These are phyloP conservation scores for Tremella mesenterica DNA, from an alignment of 768 basidiomycete genomes.

Conservation along the genomic window DNA sequence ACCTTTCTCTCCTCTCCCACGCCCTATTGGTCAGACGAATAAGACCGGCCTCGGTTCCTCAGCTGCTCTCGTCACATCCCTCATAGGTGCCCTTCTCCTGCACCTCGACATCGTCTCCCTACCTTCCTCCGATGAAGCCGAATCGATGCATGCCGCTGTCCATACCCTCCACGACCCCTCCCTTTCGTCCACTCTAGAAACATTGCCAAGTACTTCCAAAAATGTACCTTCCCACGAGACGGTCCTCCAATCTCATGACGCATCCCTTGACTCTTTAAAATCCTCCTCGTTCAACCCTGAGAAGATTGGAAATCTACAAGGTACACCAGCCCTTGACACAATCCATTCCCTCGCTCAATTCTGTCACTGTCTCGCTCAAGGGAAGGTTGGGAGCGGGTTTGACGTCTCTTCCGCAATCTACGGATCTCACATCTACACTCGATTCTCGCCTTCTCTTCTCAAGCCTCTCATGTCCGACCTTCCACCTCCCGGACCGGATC, in stretches of 20 bases:
- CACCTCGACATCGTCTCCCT: conserved; percentile 59
- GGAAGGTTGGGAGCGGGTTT: conserved; percentile 96
- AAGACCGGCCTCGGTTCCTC: conserved; percentile 97
- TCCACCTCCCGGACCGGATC: not conserved
- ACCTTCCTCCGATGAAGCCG: conserved; percentile 38
- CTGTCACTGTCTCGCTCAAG: conserved; percentile 91
- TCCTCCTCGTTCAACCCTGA: not conserved
- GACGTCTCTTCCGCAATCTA: conserved; percentile 90
- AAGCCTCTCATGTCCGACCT: conserved; percentile 35
- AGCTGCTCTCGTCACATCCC: conserved; percentile 90
- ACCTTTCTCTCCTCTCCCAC: conserved; percentile 66
- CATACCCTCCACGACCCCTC: conserved; percentile 37
- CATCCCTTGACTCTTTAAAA: too few relatives aligned
- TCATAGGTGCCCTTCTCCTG: conserved; percentile 74
- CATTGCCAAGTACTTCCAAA: not conserved
- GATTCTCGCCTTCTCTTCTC: conserved; percentile 51
- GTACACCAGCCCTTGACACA: conserved; percentile 48
- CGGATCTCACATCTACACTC: conserved; percentile 85
- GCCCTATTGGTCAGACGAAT: conserved; percentile 70
- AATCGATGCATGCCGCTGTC: conserved; percentile 36
- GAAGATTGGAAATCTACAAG: too few relatives aligned
- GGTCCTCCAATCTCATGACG: not conserved
- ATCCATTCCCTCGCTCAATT: conserved; percentile 92
- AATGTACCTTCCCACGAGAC: too few relatives aligned
- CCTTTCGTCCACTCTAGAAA: not conserved